Evolutionary conservation across 768 basidiomycete species (phyloP).

Genomic region (Lactarius vividus): DNA sequence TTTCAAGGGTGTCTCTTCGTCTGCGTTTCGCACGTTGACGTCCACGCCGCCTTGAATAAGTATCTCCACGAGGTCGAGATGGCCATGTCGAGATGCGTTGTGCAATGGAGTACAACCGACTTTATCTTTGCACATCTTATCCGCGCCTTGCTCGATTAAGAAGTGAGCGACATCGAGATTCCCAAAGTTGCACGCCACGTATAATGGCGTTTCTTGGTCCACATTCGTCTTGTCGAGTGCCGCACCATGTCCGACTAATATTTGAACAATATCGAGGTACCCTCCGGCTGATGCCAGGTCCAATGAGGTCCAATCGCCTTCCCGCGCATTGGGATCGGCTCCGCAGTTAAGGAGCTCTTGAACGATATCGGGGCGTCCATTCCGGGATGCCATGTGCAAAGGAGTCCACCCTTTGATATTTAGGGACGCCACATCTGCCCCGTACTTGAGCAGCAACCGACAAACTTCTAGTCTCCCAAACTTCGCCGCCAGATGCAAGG

Average conservation of each 20-base stretch:
- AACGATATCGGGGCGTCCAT: background rate
- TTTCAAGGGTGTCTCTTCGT: background rate
- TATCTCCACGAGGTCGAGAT: background rate
- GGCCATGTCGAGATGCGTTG: background rate
- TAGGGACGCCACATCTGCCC: background rate
- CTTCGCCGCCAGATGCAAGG: no score
- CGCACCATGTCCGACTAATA: background rate
- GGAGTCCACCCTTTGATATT: background rate
- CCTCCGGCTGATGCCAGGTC: background rate
- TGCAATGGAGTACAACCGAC: background rate
- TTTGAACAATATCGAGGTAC: background rate
- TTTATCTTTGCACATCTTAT: background rate
- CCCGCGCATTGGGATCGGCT: background rate
- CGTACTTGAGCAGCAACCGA: background rate
- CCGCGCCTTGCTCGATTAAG: background rate
- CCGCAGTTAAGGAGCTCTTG: background rate
- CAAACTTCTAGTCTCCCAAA: background rate
- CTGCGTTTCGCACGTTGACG: background rate
- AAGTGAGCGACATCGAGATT: background rate
- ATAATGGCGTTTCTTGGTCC: background rate
- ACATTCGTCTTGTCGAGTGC: background rate
- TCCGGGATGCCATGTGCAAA: rapidly evolving
- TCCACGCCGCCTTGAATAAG: background rate
- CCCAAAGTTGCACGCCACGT: background rate
- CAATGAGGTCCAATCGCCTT: background rate